These are phyloP conservation scores for Venturiaceae sp. DNA, from an alignment of 2,329 filamentous ascomycete genomes.

Conservation along the genomic window DNA sequence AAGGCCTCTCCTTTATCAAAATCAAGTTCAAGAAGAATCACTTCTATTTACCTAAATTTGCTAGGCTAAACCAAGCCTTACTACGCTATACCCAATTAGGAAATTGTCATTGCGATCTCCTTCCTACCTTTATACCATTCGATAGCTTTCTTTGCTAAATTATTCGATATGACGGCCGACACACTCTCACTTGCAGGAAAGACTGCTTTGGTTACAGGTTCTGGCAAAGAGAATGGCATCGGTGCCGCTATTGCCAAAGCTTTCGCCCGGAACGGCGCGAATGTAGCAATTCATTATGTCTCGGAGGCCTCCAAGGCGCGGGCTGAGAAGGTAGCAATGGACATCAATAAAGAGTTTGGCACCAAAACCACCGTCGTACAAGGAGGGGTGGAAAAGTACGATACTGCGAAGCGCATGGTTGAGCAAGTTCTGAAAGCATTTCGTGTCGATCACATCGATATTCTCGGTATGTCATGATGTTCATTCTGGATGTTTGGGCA, in stretches of 20 bases:
- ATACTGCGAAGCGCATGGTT: no score
- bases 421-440: slow-evolving; percentile 25
- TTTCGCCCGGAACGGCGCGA: slow-evolving; percentile 33
- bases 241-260: slow-evolving; percentile 32
- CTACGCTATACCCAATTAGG: no score
- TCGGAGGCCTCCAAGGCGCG: slow-evolving; percentile 22
- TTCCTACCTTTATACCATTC: no score
- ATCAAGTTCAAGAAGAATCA: no score
- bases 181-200: slow-evolving; percentile 31
- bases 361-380: no score
- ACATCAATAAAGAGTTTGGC: no score
- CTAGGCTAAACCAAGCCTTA: no score
- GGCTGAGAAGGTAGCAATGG: slow-evolving; percentile 21
- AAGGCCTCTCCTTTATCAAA: no score
- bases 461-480: slow-evolving; percentile 22
- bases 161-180: slow-evolving; percentile 26
- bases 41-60: no score
- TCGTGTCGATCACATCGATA: slow-evolving; percentile 28
- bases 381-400: no score
- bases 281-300: slow-evolving; percentile 31
- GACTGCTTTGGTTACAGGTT: slow-evolving; percentile 36
- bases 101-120: no score
- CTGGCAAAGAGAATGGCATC: slow-evolving; percentile 34
- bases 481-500: not conserved
- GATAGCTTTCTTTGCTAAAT: no score